Evolutionary conservation across 2,329 filamentous ascomycete genomes (phyloP).

Genomic region (Catunica adiposa): DNA sequence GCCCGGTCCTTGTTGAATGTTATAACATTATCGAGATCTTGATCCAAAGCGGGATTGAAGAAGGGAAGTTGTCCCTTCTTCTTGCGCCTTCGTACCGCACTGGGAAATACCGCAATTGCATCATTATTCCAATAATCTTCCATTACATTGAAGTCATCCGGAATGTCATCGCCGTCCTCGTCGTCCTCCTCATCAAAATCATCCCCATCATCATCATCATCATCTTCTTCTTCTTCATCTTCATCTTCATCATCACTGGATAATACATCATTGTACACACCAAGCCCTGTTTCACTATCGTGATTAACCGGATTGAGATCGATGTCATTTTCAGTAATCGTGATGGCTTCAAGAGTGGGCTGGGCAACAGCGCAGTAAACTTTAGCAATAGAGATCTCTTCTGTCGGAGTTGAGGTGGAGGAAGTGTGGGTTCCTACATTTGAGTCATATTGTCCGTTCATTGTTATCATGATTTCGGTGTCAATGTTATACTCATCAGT

Average conservation of each 20-base stretch:
- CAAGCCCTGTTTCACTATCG: neutral
- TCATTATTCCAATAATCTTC: constrained; percentile 10
- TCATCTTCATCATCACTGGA: neutral
- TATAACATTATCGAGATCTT: constrained; percentile 46
- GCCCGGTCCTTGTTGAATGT: constrained; percentile 51
- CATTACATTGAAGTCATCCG: neutral
- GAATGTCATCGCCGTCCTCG: neutral
- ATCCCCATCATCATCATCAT: neutral
- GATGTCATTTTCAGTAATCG: no score
- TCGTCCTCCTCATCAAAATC: neutral
- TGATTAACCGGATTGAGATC: neutral
- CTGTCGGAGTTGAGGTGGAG: no score
- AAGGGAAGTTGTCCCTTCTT: constrained; percentile 6
- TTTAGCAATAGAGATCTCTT: no score
- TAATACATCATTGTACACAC: neutral
- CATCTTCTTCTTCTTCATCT: constrained; percentile 30
- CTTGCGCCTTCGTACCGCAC: constrained; percentile 1
- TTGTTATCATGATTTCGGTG: no score
- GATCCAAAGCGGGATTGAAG: constrained; percentile 34
- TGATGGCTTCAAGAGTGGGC: no score
- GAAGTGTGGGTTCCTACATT: no score
- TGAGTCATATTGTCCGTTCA: no score
- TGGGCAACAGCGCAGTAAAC: no score
- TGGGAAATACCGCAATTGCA: constrained; percentile 8
- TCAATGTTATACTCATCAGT: neutral